Conservation (phyloP, 306 rosid species). For the Castanea mollissima region DNA sequence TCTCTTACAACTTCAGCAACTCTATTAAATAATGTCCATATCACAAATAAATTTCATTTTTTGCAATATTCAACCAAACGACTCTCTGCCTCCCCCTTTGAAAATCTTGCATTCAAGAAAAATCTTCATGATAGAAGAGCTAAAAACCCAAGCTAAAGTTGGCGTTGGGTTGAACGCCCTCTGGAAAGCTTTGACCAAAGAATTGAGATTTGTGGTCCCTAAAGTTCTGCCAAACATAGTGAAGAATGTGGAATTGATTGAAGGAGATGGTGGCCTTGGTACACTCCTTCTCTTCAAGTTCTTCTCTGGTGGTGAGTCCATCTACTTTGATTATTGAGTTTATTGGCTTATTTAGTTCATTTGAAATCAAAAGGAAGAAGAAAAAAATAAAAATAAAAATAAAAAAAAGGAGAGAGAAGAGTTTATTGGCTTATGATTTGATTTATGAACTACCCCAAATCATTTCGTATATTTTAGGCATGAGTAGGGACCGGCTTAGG, state of each 20-base stretch:
- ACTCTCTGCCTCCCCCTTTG: too few species aligned
- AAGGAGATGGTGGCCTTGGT: conserved; percentile 69
- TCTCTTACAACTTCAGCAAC: too few species aligned
- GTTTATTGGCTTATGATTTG: too few species aligned
- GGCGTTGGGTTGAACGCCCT: conserved; percentile 43
- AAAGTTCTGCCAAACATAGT: conserved; percentile 48
- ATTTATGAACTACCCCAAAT: too few species aligned
- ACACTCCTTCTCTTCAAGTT: conserved; percentile 55
- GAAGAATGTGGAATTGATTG: conserved; percentile 45
- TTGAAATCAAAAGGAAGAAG: too few species aligned
- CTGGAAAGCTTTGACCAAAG: conserved; percentile 52
- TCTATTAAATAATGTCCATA: too few species aligned
- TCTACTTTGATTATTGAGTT: background rate
- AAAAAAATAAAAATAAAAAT: too few species aligned
- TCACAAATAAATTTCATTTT: too few species aligned
- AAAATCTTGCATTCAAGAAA: background rate
- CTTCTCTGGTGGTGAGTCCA: conserved; percentile 41
- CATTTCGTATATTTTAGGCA: too few species aligned
- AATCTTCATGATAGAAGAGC: conserved; percentile 40
- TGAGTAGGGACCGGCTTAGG: rapidly evolving
- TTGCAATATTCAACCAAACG: too few species aligned
- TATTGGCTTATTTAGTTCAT: too few species aligned
- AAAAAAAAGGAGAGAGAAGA: too few species aligned
- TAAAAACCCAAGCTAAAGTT: conserved; percentile 38
- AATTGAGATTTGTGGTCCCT: conserved; percentile 34